Base-by-base conservation (phyloP, 345 rosid genomes). In the Salix udensis region DNA sequence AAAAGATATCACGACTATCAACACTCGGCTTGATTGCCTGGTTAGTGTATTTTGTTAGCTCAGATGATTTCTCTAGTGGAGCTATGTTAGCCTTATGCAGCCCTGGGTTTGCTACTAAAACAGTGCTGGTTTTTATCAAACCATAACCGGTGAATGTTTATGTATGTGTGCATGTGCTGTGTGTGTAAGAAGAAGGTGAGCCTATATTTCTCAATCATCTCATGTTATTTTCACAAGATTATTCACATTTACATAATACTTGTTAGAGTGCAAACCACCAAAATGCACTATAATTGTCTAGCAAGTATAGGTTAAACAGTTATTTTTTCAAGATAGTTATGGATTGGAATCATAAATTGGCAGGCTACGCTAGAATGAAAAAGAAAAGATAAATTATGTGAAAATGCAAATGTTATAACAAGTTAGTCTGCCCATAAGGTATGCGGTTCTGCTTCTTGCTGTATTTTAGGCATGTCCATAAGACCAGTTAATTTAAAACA, bases 1-100 rank as follows among this genome's bases (percentile, higher is more conserved):
- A 79, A 95, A 93, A 87, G 98, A 95, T 84, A 88, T 88, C 62
- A 92, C 90, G 87, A 95, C 98, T 72, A 93, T 95, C 78, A 91
- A 86, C 80, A 89, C 93, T 77, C 98, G 98, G 73, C 91, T 93
- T 28, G 94, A 93, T 85, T 93, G 96, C 90, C 80, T 95, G 97
- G 98, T 95, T 82, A 82, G 93, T 85, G 78, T 78, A 61, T 68
- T 76, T 72, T 36, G 10, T 31, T 73, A 52, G 77, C 71, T 69
- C n/a, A 46, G 60, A 73, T 48, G 50, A 46, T 46, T 79, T 78
- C 72, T 82, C 71, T 28, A 26, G 34, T 72, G 72, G 76, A 72
- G 70, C 72, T 73, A 76, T 58, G 53, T 39, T 67, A 72, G 39
- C 26, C 28, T 30, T 44, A 14, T 52, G 50, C 50, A 14, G 50